Base-by-base conservation (phyloP, 2,329 filamentous ascomycete species). In the Fusarium pseudocircinatum region DNA sequence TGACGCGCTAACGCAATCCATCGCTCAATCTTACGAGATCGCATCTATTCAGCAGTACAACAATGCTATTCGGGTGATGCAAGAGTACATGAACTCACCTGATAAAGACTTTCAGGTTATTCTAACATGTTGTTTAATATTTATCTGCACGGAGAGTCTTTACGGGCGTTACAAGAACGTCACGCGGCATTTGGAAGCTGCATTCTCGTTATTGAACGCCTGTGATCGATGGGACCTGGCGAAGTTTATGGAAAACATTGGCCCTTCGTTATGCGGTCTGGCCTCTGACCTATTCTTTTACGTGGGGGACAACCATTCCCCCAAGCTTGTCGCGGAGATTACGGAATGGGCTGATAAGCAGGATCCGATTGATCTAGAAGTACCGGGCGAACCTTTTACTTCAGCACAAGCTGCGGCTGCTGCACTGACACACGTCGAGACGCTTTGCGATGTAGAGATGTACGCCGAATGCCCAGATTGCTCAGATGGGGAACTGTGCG, bases 71-170 rank as follows among this genome's bases (percentile, higher is more conserved):
- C 40, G 16, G 3, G 36, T 65, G 0, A 59, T 69, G 47, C 36
- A 46, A 3, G 36, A 69, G 16, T 69, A 69, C 2, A 69, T 69
- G 65, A 36, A 18, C 13, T 59, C 46, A 1, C 53, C 63, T 0
- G 44, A 54, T 0, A 60, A 34, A 9, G 56, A 64, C 13, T 20
- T 72, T 0, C 50, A 72, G 28, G 61, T 64, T 4, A 54, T 69
- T 20, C 7, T 72, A 2, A 72, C 61, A 1, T 72, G 69, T 9
- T 72, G 69, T 6, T 3, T 72, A 9, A 44, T 72, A 18, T 72
- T 72, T 7, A 72, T 72, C 7, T 72, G 69, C 22, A 72, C 34
- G 0, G 69, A 72, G 34, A 44, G 40, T 8, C 32, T 72, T 3
- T 57, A 72, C 13, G 69, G 68, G 0, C 53, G 63, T 2, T 24